These are phyloP conservation scores for Pythium chondricola DNA, from an alignment of 352 stramenopile genomes.

Conservation along the genomic window DNA sequence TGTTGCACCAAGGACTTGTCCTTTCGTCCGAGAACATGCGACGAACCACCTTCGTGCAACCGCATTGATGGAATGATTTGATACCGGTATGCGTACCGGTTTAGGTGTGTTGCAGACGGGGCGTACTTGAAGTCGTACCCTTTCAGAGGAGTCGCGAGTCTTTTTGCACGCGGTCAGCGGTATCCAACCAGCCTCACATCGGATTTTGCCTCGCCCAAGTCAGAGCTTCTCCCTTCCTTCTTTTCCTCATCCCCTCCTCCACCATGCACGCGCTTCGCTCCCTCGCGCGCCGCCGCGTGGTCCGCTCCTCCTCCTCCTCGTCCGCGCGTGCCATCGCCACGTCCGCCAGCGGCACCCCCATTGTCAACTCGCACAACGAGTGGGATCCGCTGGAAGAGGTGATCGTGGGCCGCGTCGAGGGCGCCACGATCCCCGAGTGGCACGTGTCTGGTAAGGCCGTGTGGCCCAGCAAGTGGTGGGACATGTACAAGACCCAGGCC, in stretches of 20 bases:
- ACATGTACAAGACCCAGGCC: slow-evolving; percentile 87
- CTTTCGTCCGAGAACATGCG: background rate
- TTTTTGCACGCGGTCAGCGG: background rate
- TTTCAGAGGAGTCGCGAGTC: background rate
- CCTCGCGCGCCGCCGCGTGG: background rate
- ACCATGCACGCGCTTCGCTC: background rate
- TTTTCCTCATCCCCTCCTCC: background rate
- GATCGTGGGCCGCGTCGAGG: slow-evolving; percentile 85
- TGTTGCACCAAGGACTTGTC: slow-evolving; percentile 1
- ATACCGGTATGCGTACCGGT: slow-evolving; percentile 8
- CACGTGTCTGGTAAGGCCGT: slow-evolving; percentile 87
- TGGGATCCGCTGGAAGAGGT: slow-evolving; percentile 89
- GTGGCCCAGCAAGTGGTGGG: slow-evolving; percentile 85
- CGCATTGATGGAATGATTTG: background rate
- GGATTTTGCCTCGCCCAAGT: background rate
- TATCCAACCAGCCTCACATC: no score
- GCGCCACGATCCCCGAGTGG: slow-evolving; percentile 89
- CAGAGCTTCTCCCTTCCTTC: background rate
- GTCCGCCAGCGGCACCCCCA: slow-evolving; percentile 30
- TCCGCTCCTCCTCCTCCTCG: background rate
- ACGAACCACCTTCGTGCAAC: slow-evolving; percentile 15
- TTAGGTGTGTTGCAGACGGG: background rate
- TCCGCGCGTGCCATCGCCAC: slow-evolving; percentile 7
- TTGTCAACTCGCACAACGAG: slow-evolving; percentile 90
- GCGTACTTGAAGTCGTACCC: slow-evolving; percentile 2